A percentile compares a stretch with the other conserved stretches of the same genome.
These are phyloP conservation scores for Apiospora phragmitis DNA, from an alignment of 2,329 filamentous ascomycete genomes.

Conservation along the genomic window DNA sequence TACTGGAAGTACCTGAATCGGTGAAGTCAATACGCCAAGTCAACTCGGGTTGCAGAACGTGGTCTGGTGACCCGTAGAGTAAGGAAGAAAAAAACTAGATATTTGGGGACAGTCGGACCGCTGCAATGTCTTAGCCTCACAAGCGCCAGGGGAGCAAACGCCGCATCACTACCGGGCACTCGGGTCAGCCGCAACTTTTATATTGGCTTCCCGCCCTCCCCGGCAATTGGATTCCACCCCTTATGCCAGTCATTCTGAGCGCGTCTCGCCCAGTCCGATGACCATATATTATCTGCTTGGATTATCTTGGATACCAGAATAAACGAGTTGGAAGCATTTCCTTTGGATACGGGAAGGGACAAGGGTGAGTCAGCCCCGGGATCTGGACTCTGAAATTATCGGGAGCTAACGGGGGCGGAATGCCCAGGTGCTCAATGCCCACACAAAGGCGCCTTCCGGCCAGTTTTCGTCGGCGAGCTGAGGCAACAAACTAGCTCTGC, in stretches of 20 bases:
- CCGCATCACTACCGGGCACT: background rate
- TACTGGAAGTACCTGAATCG: background rate
- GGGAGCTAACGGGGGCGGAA: background rate
- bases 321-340: background rate
- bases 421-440: background rate
- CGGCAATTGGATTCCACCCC: background rate
- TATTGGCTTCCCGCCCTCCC: background rate
- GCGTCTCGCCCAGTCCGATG: background rate
- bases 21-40: background rate
- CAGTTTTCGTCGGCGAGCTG: background rate
- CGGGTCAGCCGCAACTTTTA: background rate
- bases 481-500: background rate
- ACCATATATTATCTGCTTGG: background rate
- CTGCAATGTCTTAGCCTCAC: background rate
- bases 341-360: background rate
- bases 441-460: background rate
- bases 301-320: background rate
- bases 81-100: background rate
- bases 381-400: background rate
- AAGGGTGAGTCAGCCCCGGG: background rate
- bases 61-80: background rate
- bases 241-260: background rate
- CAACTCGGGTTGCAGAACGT: background rate
- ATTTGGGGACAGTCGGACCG: background rate
- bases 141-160: slow-evolving; percentile 2